These are phyloP conservation scores for Gigaspora rosea DNA, from an alignment of 192 early-diverging fungal species.

Conservation along the genomic window DNA sequence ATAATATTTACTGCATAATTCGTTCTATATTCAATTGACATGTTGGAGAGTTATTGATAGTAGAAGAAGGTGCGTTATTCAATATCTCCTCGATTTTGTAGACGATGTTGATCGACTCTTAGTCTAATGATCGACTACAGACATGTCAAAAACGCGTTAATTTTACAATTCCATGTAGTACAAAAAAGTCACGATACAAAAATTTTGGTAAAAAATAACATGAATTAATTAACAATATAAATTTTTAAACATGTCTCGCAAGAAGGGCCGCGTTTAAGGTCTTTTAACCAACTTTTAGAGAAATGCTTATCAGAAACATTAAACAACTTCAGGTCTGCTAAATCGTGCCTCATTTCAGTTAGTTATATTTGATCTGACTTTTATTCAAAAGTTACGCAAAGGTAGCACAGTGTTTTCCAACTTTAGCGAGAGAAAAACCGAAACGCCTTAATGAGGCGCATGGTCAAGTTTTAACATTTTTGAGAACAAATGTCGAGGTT, in stretches of 20 bases:
- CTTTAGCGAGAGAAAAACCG: conserved; percentile 2
- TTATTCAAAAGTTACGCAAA: conserved; percentile 11
- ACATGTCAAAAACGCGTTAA: too few relatives aligned
- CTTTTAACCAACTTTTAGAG: not conserved
- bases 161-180: too few relatives aligned
- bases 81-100: too few relatives aligned
- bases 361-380: not conserved
- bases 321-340: conserved; percentile 5
- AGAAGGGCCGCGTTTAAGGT: not conserved
- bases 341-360: not conserved
- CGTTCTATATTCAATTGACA: too few relatives aligned
- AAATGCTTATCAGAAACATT: conserved; percentile 9
- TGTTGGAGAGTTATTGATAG: too few relatives aligned
- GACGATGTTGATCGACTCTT: too few relatives aligned
- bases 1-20: too few relatives aligned
- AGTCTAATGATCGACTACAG: too few relatives aligned
- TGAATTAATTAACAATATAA: too few relatives aligned
- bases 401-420: conserved; percentile 5
- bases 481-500: conserved; percentile 8
- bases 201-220: too few relatives aligned
- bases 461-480: not conserved
- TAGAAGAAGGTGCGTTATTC: too few relatives aligned
- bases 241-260: not conserved
- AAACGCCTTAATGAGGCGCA: not conserved
- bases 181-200: too few relatives aligned